A percentile compares a stretch with the other conserved stretches of the same genome.
These are phyloP conservation scores for Cucumis cinereus DNA, from an alignment of 306 rosid species.

Conservation along the genomic window DNA sequence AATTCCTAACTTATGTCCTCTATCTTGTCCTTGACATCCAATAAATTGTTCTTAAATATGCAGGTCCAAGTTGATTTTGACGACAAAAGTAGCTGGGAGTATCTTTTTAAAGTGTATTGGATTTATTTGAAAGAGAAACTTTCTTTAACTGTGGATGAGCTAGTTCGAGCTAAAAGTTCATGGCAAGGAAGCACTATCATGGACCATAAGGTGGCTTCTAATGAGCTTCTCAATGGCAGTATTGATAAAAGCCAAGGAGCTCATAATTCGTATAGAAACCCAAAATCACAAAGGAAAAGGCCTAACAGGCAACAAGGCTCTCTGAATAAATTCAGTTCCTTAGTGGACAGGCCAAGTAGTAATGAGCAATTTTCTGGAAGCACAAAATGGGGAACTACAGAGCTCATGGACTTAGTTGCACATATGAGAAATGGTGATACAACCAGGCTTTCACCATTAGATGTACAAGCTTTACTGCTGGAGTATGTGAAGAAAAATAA, in stretches of 20 bases:
- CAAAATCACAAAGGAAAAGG: slow-evolving; percentile 17
- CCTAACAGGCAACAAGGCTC: slow-evolving; percentile 5
- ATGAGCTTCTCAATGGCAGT: slow-evolving; percentile 26
- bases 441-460: slow-evolving; percentile 50
- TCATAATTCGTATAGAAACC: slow-evolving; percentile 42
- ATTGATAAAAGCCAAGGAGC: slow-evolving; percentile 32
- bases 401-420: slow-evolving; percentile 83
- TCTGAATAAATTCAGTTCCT: slow-evolving; percentile 13
- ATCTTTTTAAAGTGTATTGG: slow-evolving; percentile 98
- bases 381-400: slow-evolving; percentile 72
- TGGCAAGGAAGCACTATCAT: slow-evolving; percentile 34
- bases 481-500: slow-evolving; percentile 63
- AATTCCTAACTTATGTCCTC: not conserved
- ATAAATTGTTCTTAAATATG: not conserved
- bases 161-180: slow-evolving; percentile 56
- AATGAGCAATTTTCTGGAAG: slow-evolving; percentile 29
- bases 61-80: slow-evolving; percentile 85
- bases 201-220: slow-evolving; percentile 29
- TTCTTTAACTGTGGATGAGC: slow-evolving; percentile 72
- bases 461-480: slow-evolving; percentile 52
- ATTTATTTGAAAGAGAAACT: slow-evolving; percentile 51
- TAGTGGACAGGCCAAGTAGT: slow-evolving; percentile 25
- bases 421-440: slow-evolving; percentile 75
- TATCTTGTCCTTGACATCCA: not conserved
- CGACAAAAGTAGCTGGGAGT: slow-evolving; percentile 96